Base-by-base conservation (phyloP, 2,329 filamentous ascomycete genomes). In the Phialemonium atrogriseum region DNA sequence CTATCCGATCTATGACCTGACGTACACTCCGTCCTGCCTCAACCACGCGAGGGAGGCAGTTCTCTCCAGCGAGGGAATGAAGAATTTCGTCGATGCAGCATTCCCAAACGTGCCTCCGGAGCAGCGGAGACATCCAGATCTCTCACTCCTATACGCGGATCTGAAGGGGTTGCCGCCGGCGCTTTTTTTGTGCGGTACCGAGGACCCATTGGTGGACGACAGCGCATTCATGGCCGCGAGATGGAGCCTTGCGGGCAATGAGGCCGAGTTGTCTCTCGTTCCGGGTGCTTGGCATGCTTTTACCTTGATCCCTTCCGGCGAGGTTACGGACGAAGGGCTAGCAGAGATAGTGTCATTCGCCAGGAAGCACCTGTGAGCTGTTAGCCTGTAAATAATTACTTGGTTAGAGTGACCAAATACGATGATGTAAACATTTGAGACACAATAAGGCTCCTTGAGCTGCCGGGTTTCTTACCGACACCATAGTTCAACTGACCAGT, bases 221-320 rank as follows among this genome's bases (percentile, higher is more conserved):
- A 25, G 24, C n/a, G n/a, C n/a, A 7, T 25, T 25, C 24, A 25
- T 25, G 24, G 24, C 24, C 11, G 24, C 24, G n/a, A 7, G 24
- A 12, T 25, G 24, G 24, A 25, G 24, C n/a, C 24, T 25, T 12
- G 24, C 24, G 7, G 24, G 24, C 11, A 25, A 25, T 25, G 7
- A 11, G n/a, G 24, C 24, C 24, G n/a, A 12, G 7, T 14, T 25
- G 7, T 25, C 9, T n/a, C n/a, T 23, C 9, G 21, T 23, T 8
- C n/a, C 24, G n/a, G 15, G n/a, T 25, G 24, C 24, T 25, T 25
- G 24, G 24, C 24, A 25, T 12, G 24, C 24, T 14, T 25, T 25
- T 14, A 25, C 24, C 7, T 12, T 25, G n/a, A 25, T 25, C n/a
- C 24, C 24, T 8, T 11, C 24, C 7, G 24, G 24, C 7, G 24